Evolutionary conservation across 2,329 filamentous ascomycete genomes (phyloP), one percentile per base, ranked within the genome.

Genomic region (Curvularia spicifera): DNA sequence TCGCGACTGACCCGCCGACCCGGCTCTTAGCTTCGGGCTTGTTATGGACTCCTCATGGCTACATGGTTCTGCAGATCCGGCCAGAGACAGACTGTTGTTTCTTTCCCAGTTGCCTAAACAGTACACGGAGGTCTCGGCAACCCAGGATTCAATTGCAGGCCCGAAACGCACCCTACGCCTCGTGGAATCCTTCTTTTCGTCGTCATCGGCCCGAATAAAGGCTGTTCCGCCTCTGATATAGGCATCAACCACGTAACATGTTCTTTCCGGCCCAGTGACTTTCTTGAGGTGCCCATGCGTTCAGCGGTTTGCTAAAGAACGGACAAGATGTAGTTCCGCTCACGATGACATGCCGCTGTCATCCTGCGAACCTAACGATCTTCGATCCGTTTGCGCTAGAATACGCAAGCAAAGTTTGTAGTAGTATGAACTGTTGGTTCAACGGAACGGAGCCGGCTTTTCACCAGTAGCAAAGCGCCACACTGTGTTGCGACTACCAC

Each of bases 1-100:
- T 33, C 28, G n/a, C 26, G 22, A 31, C 33, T 42, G 33, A 49
- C 51, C 55, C 55, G 53, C 44, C n/a, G 37, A 58, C 51, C 56
- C 10, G 56, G 45, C 45, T 58, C 39, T 20, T 26, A 28, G 31
- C 15, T 22, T 57, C 45, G 33, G 28, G 45, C 29, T 47, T 56
- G 29, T 40, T 35, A 22, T 28, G 13, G 42, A n/a, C 29, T 47
- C 18, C 18, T 43, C n/a, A 29, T 3, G 24, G 33, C 42, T 5
- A 26, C 33, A 46, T 46, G 33, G 47, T 52, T 24, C 39, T 31
- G 40, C 40, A 56, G 40, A 12, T 39, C 15, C 31, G 47, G 47
- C 42, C 51, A 45, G 18, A 26, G 45, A 31, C 35, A 49, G 10
- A 29, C 7, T 26, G 43, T 24, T 12, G 24, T 33, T 33, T 15